These are phyloP conservation scores for Phaseolus lunatus DNA, from an alignment of 306 rosid species.

Conservation along the genomic window DNA sequence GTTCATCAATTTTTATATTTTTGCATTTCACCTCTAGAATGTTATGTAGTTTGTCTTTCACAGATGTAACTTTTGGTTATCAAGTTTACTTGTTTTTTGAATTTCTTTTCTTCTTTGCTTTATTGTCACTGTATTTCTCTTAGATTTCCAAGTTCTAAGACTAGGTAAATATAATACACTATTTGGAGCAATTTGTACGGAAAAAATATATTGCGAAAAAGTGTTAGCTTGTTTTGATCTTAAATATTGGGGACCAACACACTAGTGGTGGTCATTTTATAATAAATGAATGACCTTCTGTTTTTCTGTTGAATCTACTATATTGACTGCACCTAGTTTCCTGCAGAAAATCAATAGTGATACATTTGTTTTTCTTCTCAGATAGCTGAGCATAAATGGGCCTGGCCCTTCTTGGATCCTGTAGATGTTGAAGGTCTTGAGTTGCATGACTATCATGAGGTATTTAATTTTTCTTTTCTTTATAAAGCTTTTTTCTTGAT, in stretches of 20 bases:
- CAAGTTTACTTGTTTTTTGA: not conserved
- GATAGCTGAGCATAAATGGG: slow-evolving; percentile 73
- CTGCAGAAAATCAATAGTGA: slow-evolving; percentile 1
- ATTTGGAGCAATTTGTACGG: not conserved
- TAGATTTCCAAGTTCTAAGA: not conserved
- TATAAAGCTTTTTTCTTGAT: not conserved
- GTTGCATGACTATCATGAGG: slow-evolving; percentile 79
- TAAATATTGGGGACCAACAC: not conserved
- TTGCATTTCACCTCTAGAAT: not conserved
- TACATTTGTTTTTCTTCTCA: slow-evolving; percentile 48
- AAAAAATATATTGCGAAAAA: not conserved
- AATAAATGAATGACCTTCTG: not conserved
- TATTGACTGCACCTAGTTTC: slow-evolving; percentile 5
- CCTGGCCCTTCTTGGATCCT: slow-evolving; percentile 83
- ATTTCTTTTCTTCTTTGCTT: not conserved
- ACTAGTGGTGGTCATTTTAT: not conserved
- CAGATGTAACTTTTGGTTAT: not conserved
- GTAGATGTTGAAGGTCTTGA: slow-evolving; percentile 91
- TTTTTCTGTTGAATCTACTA: slow-evolving; percentile 22
- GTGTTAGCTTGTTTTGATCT: not conserved
- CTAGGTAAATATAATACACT: not conserved
- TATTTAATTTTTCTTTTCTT: slow-evolving; percentile 33
- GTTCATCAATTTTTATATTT: not conserved
- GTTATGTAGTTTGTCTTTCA: not conserved
- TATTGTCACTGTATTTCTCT: not conserved